phyloP scores from a whole-genome alignment of 768 basidiomycete genomes.

The Collybiopsis luxurians region DNA sequence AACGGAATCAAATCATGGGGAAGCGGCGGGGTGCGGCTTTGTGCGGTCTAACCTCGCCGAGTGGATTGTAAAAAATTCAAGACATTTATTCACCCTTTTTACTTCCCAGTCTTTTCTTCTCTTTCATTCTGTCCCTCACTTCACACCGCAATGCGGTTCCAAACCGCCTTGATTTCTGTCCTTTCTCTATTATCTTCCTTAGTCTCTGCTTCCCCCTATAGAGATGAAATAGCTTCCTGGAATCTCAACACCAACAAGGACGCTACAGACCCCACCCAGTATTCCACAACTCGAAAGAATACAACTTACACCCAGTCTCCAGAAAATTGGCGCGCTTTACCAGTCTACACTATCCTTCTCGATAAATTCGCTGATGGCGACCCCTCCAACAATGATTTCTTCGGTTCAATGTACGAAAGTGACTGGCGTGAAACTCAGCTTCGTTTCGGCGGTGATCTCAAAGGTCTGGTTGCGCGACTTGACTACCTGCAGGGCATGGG shows the following conservation, averaged over 20 bases:
- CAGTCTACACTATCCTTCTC: conserved; percentile 77
- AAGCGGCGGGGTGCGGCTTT: too few species aligned
- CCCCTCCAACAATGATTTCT: conserved; percentile 90
- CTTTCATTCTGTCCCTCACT: background rate
- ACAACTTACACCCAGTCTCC: conserved; percentile 77
- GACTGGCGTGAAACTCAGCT: conserved; percentile 90
- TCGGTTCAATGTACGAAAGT: conserved; percentile 72
- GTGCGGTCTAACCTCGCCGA: too few species aligned
- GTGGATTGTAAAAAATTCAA: background rate
- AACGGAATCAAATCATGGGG: too few species aligned
- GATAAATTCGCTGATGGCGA: conserved; percentile 96
- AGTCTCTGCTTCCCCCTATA: conserved; percentile 56
- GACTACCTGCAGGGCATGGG: conserved; percentile 95
- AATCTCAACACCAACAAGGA: conserved; percentile 79
- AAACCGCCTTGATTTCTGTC: background rate
- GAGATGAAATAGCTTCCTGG: conserved; percentile 62
- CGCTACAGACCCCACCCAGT: conserved; percentile 65
- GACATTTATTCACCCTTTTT: background rate
- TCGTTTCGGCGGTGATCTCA: conserved; percentile 86
- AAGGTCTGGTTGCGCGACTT: conserved; percentile 67
- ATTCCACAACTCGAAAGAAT: conserved; percentile 58
- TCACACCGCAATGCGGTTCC: background rate
- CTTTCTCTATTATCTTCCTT: background rate
- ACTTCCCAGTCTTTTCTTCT: background rate
- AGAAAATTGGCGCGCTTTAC: conserved; percentile 79